These are phyloP conservation scores for Oryza glumipatula DNA, from an alignment of 176 grass and related monocot species.

Conservation along the genomic window DNA sequence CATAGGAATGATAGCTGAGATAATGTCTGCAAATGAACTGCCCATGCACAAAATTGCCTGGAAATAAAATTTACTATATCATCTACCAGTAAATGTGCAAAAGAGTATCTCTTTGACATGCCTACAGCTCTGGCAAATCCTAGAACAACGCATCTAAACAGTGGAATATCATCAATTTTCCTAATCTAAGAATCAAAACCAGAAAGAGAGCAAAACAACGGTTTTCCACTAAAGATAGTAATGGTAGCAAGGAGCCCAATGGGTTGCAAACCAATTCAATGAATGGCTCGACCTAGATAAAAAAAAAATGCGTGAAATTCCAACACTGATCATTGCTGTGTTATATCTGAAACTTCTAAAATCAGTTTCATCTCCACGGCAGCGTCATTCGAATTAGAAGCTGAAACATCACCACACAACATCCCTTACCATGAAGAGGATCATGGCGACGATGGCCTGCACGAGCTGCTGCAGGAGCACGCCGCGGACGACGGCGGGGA, in stretches of 20 bases:
- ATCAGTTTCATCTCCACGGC: neutral
- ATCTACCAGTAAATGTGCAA: neutral
- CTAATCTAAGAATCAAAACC: neutral
- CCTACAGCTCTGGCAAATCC: neutral
- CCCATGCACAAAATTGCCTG: neutral
- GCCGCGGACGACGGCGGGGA: conserved; percentile 61
- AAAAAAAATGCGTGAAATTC: neutral
- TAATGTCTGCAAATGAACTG: neutral
- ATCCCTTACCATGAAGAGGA: conserved; percentile 75
- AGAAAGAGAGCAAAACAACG: neutral
- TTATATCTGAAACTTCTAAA: neutral
- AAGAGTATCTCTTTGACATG: neutral
- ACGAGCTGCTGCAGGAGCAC: conserved; percentile 84
- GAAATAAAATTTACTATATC: neutral
- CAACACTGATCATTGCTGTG: neutral
- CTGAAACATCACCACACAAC: neutral
- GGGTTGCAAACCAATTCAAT: neutral
- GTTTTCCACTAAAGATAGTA: neutral
- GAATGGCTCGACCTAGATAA: neutral
- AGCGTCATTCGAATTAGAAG: neutral
- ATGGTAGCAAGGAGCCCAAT: neutral
- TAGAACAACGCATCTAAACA: neutral
- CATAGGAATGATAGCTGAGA: neutral
- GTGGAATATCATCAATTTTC: neutral
- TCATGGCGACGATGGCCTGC: conserved; percentile 72